Evolutionary conservation across 345 rosid genomes (phyloP), one percentile per base, ranked within the genome.

Genomic region (Microthlaspi erraticum): DNA sequence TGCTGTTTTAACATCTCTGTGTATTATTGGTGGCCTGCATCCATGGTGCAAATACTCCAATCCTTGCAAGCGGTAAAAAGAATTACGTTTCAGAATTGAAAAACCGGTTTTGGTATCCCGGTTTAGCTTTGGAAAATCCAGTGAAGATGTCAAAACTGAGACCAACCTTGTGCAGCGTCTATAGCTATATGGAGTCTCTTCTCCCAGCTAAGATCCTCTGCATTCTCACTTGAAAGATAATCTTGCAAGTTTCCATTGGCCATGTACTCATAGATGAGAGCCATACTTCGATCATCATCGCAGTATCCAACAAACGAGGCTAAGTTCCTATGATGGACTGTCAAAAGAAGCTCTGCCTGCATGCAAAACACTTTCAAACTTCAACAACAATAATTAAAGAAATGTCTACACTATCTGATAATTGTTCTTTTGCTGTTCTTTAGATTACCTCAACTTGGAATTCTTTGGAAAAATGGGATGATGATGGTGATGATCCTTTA

Each of bases 141-240:
- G 8, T 18, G 16, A 31, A n/a, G 19, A 49, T 38, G 56, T 51
- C 1, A 9, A 37, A 65, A 38, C 50, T 14, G 2, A 29, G 51
- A 70, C 77, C 11, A 55, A 87, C 92, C 92, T 78, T 85, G 86
- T 33, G 89, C 90, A 6, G 90, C 77, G 23, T 85, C 88, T 12
- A 76, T 48, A 29, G 85, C 84, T 43, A 87, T 81, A 42, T 65
- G 82, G 14, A 87, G 84, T 60, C 89, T 83, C 56, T 10, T 37
- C 59, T 82, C 85, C 92, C 92, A 87, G 53, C 72, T 83, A 45
- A 81, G 73, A 8, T 18, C 29, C 34, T 56, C 67, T 63, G 70
- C 52, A 4, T 60, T 74, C 32, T 58, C 62, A 49, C 87, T 78
- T 79, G 74, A 83, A 9, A 85, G 44, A 71, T 72, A 70, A 6